Conservation (phyloP, 2,329 filamentous ascomycete genomes). For the Penicillium sp. region DNA sequence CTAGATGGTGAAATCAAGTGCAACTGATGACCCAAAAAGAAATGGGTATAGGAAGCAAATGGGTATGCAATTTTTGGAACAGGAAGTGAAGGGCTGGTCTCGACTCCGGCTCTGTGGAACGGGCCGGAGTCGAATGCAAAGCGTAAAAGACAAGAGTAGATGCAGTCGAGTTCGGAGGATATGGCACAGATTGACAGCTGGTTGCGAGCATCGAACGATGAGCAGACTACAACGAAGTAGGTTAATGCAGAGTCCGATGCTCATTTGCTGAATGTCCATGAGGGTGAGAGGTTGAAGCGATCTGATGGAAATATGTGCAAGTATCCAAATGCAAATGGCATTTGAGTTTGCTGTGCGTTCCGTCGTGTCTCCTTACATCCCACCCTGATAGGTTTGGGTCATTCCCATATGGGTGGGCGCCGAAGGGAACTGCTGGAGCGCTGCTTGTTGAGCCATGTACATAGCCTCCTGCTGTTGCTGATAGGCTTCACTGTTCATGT, state of each 20-base stretch:
- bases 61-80: conserved; percentile 37
- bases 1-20: conserved; percentile 41
- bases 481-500: conserved; percentile 36
- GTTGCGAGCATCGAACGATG: conserved; percentile 15
- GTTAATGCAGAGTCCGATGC: conserved; percentile 17
- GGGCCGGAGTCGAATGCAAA: conserved; percentile 23
- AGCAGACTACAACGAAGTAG: conserved; percentile 13
- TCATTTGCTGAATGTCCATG: conserved; percentile 13
- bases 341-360: conserved; percentile 16
- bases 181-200: conserved; percentile 19
- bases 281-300: conserved; percentile 13
- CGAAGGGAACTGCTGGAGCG: conserved; percentile 29
- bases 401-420: conserved; percentile 35
- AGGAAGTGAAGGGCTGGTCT: conserved; percentile 24
- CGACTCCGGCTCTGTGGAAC: conserved; percentile 19
- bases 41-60: conserved; percentile 32
- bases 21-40: conserved; percentile 32
- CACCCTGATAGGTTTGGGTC: conserved; percentile 31
- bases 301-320: conserved; percentile 23
- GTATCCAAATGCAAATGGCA: conserved; percentile 13
- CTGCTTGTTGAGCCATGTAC: conserved; percentile 33
- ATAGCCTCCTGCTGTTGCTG: conserved; percentile 30
- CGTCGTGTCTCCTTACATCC: conserved; percentile 17
- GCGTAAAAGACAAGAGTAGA: conserved; percentile 16
- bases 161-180: conserved; percentile 10